Evolutionary conservation across 768 basidiomycete species (phyloP).

Genomic region (Macrolepiota dolichaula): DNA sequence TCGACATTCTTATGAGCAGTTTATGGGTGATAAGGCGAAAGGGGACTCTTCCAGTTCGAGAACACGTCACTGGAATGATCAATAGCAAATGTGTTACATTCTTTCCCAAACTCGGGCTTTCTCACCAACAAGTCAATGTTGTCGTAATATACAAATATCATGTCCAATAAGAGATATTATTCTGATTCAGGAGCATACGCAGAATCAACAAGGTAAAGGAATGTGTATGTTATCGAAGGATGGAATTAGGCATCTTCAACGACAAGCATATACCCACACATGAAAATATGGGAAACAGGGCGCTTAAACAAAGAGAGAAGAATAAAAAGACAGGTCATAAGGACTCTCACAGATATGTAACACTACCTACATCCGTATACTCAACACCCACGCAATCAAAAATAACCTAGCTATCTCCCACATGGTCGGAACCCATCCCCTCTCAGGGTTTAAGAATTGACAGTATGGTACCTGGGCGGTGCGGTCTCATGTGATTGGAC

Average conservation of each 20-base stretch:
- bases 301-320: background rate
- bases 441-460: background rate
- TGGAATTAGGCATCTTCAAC: background rate
- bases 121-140: too few species aligned
- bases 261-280: background rate
- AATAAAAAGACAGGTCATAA: background rate
- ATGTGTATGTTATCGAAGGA: background rate
- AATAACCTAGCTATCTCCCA: background rate
- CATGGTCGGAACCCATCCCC: background rate
- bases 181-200: background rate
- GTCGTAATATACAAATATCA: too few species aligned
- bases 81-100: too few species aligned
- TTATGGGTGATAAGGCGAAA: too few species aligned
- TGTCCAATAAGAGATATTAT: background rate
- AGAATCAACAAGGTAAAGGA: background rate
- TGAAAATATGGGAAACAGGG: background rate
- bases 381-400: background rate
- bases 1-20: too few species aligned
- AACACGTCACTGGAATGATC: too few species aligned
- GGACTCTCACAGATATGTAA: background rate
- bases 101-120: too few species aligned
- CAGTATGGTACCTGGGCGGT: slow-evolving; percentile 5
- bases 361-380: background rate
- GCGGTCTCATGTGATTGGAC: background rate
- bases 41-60: too few species aligned